These are phyloP conservation scores for Solanum dulcamara DNA, from an alignment of 257 asterid species.

Conservation along the genomic window DNA sequence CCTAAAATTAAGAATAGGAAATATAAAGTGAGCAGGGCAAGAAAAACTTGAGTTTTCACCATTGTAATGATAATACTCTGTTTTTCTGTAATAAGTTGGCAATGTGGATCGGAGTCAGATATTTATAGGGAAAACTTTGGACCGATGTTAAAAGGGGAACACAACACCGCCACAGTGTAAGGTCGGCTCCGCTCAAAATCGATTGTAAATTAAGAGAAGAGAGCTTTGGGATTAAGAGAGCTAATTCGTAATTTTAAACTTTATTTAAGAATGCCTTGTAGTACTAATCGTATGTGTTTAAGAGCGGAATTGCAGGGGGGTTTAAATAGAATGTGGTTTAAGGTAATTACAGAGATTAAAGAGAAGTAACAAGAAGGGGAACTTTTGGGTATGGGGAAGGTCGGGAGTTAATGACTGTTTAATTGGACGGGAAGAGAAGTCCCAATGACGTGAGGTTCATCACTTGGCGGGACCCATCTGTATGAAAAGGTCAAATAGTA, in stretches of 20 bases:
- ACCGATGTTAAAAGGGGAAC: background rate
- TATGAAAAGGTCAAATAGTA: background rate
- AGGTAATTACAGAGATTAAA: background rate
- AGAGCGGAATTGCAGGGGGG: background rate
- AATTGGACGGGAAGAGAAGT: background rate
- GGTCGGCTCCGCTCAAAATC: conserved; percentile 3
- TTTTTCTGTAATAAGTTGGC: background rate
- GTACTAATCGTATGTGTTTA: background rate
- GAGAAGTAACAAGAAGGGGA: no score
- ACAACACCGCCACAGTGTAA: conserved; percentile 13
- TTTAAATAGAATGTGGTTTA: background rate
- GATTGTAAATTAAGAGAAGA: background rate
- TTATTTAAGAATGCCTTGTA: no score
- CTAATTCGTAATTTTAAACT: background rate
- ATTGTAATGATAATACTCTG: background rate
- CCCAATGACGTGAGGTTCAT: no score
- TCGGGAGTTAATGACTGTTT: background rate
- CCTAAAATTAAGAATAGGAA: conserved; percentile 21
- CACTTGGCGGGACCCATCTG: background rate
- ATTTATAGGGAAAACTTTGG: background rate
- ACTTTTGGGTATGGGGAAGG: background rate
- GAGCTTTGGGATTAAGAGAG: background rate
- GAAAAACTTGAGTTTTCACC: background rate
- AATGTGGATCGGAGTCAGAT: background rate
- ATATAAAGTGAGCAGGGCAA: background rate